These are phyloP conservation scores for Hypoxylon cercidicola DNA, from an alignment of 495 filamentous ascomycete species.

Conservation along the genomic window DNA sequence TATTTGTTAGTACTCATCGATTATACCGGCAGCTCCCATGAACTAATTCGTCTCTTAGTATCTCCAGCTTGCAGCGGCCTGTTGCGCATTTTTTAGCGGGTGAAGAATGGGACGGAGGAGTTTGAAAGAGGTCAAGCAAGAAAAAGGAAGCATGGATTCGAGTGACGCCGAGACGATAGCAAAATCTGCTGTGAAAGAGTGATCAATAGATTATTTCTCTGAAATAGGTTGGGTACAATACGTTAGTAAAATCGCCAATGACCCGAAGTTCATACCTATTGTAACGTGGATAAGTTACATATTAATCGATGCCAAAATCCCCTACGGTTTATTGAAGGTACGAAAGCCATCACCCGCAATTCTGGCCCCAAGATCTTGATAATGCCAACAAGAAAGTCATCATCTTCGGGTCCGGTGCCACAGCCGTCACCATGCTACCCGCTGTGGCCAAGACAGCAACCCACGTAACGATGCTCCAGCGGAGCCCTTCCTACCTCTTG, in stretches of 20 bases:
- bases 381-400: slow-evolving; percentile 62
- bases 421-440: slow-evolving; percentile 66
- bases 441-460: slow-evolving; percentile 58
- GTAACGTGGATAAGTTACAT: too few relatives aligned
- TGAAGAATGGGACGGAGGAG: slow-evolving; percentile 40
- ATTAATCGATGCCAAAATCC: too few relatives aligned
- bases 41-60: slow-evolving; percentile 20
- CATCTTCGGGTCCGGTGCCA: slow-evolving; percentile 68
- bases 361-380: slow-evolving; percentile 65
- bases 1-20: slow-evolving; percentile 22
- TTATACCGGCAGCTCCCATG: background rate
- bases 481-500: slow-evolving; percentile 67
- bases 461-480: slow-evolving; percentile 67
- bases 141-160: slow-evolving; percentile 10
- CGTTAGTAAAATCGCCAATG: too few relatives aligned
- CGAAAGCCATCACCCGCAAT: slow-evolving; percentile 69
- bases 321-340: slow-evolving; percentile 66
- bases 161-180: background rate
- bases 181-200: background rate
- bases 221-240: too few relatives aligned
- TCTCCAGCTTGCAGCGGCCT: slow-evolving; percentile 33
- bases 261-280: too few relatives aligned
- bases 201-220: slow-evolving; percentile 48
- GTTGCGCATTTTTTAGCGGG: slow-evolving; percentile 28
- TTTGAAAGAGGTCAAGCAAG: slow-evolving; percentile 33